Percentiles rank a stretch among this genome's conserved stretches.
phyloP scores from a whole-genome alignment of 805 yeast genomes.

The Wickerhamiella spandovensis region DNA sequence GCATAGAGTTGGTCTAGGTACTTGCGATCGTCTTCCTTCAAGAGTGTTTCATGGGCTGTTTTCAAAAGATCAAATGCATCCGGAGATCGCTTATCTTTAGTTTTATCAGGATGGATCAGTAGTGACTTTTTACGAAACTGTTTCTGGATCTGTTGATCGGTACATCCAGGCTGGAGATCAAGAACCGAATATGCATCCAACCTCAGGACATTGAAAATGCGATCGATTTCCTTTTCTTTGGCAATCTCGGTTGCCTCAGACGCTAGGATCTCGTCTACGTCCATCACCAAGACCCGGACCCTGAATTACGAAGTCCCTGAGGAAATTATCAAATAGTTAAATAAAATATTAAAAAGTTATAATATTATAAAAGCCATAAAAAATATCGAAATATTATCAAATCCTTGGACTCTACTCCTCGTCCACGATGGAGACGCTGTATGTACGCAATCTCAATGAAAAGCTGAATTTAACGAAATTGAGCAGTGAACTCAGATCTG shows the following conservation, averaged over 20 bases:
- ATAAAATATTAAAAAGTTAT: too few relatives aligned
- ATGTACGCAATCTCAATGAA: constrained; percentile 62
- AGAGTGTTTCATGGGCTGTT: constrained; percentile 35
- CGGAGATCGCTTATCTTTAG: constrained; percentile 42
- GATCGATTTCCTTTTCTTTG: constrained; percentile 31
- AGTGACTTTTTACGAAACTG: constrained; percentile 45
- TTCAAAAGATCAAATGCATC: constrained; percentile 49
- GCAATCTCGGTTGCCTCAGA: not conserved
- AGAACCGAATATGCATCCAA: constrained; percentile 45
- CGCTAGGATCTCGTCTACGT: not conserved
- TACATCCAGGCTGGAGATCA: constrained; percentile 32
- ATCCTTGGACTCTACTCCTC: not conserved
- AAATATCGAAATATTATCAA: too few relatives aligned
- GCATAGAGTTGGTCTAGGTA: constrained; percentile 32
- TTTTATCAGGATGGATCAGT: constrained; percentile 58
- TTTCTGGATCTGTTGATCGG: constrained; percentile 31
- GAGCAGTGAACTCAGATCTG: constrained; percentile 29
- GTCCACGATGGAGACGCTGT: constrained; percentile 26
- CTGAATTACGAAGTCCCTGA: too few relatives aligned
- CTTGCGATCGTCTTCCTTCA: constrained; percentile 22
- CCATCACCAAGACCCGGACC: not conserved
- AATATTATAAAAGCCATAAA: too few relatives aligned
- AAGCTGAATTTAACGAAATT: constrained; percentile 42
- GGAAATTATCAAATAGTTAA: too few relatives aligned
- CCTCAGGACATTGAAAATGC: constrained; percentile 36